A percentile compares a stretch with the other conserved stretches of the same genome.
Evolutionary conservation across 1,139 yeast species (phyloP).

Genomic region (Saccharomyces hybrid): DNA sequence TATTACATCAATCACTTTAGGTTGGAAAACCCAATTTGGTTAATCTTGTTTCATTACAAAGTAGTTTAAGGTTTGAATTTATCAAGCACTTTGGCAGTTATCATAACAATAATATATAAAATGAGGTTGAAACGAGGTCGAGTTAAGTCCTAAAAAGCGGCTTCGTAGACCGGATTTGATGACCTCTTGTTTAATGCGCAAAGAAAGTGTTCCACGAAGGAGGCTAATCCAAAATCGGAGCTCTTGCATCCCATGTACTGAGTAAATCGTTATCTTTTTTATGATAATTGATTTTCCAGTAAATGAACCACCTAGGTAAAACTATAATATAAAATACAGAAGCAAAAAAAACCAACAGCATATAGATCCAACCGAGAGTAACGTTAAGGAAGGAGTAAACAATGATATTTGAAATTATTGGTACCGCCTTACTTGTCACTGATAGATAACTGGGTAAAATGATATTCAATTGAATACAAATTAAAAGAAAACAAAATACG

Average conservation of each 20-base stretch:
- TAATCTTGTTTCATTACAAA: background rate
- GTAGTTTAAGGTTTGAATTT: background rate
- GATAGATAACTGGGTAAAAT: conserved; percentile 24
- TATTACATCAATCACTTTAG: no score
- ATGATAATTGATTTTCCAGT: conserved; percentile 28
- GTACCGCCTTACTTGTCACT: conserved; percentile 9
- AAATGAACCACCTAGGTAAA: conserved; percentile 26
- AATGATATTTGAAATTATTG: conserved; percentile 17
- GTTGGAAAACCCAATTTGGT: background rate
- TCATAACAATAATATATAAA: background rate
- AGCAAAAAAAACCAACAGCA: conserved; percentile 14
- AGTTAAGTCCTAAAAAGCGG: background rate
- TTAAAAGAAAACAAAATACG: conserved; percentile 60
- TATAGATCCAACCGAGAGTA: conserved; percentile 21
- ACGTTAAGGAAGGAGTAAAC: conserved; percentile 22
- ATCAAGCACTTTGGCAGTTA: background rate
- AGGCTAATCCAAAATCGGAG: conserved; percentile 22
- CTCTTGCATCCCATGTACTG: conserved; percentile 29
- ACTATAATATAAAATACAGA: conserved; percentile 18
- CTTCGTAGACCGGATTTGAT: background rate
- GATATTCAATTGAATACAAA: conserved; percentile 29
- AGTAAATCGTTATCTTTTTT: conserved; percentile 22
- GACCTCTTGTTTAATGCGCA: background rate
- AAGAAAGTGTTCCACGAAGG: background rate
- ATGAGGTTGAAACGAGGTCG: background rate